Evolutionary conservation across 2,329 filamentous ascomycete species (phyloP).

Genomic region (Dothistroma pini): DNA sequence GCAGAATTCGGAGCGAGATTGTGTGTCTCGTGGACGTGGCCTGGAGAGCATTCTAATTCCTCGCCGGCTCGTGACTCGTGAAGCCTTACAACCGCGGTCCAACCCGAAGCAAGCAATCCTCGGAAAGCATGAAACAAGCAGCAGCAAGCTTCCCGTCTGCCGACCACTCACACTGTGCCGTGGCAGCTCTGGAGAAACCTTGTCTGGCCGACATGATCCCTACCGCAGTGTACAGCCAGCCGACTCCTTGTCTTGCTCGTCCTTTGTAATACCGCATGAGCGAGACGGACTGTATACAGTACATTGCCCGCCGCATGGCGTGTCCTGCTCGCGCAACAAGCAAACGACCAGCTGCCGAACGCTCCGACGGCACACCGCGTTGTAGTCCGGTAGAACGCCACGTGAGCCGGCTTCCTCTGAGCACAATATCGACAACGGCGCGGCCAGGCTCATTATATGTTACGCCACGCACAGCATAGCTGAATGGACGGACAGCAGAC

Average conservation of each 20-base stretch:
- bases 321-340: not conserved
- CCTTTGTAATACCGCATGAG: not conserved
- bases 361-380: not conserved
- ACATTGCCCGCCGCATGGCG: not conserved
- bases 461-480: no score
- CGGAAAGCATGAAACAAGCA: not conserved
- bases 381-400: not conserved
- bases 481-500: not conserved
- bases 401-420: not conserved
- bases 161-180: not conserved
- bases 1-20: not conserved
- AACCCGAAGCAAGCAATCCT: not conserved
- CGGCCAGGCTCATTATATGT: not conserved
- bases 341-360: not conserved
- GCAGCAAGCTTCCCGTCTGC: not conserved
- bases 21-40: not conserved
- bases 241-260: not conserved
- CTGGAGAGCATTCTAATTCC: not conserved
- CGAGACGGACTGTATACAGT: not conserved
- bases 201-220: not conserved
- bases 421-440: not conserved
- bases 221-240: not conserved
- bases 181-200: not conserved
- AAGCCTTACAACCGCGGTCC: no score
- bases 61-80: no score